Evolutionary conservation across 1,139 yeast species (phyloP).

Genomic region (Kodamaea fungicola): DNA sequence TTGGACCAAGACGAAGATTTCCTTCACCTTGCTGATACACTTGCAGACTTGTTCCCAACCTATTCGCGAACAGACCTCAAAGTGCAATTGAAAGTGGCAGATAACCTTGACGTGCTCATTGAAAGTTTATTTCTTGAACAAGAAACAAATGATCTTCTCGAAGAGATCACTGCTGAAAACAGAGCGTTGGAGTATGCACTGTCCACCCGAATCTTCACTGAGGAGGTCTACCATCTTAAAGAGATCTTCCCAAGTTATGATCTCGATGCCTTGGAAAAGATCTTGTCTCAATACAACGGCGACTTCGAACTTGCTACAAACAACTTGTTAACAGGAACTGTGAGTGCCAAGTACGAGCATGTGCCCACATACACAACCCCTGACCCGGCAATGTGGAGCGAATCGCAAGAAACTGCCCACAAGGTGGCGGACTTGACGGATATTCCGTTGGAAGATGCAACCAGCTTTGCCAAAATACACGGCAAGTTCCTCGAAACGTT

Average conservation of each 20-base stretch:
- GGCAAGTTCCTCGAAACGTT: slow-evolving; percentile 23
- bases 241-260: slow-evolving; percentile 24
- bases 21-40: slow-evolving; percentile 16
- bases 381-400: slow-evolving; percentile 8
- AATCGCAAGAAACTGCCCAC: slow-evolving; percentile 6
- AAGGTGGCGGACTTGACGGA: slow-evolving; percentile 8
- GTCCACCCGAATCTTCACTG: slow-evolving; percentile 6
- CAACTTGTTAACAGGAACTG: slow-evolving; percentile 10
- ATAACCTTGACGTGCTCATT: slow-evolving; percentile 19
- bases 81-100: slow-evolving; percentile 18
- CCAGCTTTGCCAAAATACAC: slow-evolving; percentile 13
- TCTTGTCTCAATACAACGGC: slow-evolving; percentile 15
- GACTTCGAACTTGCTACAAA: slow-evolving; percentile 16
- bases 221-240: slow-evolving; percentile 13
- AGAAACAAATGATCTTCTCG: slow-evolving; percentile 12
- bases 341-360: slow-evolving; percentile 6
- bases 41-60: slow-evolving; percentile 29
- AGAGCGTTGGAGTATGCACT: slow-evolving; percentile 4
- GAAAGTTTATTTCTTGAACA: slow-evolving; percentile 20
- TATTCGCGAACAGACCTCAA: slow-evolving; percentile 24
- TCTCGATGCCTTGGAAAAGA: slow-evolving; percentile 12
- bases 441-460: slow-evolving; percentile 9
- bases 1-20: slow-evolving; percentile 15
- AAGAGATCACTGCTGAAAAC: slow-evolving; percentile 8
- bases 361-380: background rate